phyloP scores from a whole-genome alignment of 2,329 filamentous ascomycete species.

The Uncinocarpus reesii region DNA sequence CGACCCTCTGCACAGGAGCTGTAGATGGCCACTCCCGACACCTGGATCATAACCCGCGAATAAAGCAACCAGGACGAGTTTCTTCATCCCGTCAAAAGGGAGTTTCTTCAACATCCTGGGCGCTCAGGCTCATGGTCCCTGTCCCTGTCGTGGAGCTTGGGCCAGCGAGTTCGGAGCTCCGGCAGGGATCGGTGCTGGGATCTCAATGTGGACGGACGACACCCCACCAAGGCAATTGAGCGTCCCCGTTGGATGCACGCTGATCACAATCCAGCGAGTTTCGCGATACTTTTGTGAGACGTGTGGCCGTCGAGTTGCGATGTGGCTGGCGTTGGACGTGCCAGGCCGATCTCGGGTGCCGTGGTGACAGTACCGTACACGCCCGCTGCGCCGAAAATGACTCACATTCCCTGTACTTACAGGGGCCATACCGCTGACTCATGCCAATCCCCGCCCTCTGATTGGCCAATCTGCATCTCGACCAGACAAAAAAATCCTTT shows the following conservation, averaged over 20 bases:
- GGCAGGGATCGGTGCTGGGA: conserved; percentile 3
- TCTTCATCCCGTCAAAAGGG: too few species aligned
- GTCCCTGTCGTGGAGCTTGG: not conserved
- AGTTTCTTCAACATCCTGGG: too few species aligned
- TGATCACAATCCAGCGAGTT: not conserved
- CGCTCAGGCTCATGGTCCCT: not conserved
- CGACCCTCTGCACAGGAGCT: too few species aligned
- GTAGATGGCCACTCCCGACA: too few species aligned
- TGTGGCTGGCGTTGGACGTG: conserved; percentile 1
- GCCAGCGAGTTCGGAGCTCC: not conserved
- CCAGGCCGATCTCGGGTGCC: conserved; percentile 4
- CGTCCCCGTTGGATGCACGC: not conserved
- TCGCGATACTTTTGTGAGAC: not conserved
- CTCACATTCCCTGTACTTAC: not conserved
- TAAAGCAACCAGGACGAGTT: too few species aligned
- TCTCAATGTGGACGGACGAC: not conserved
- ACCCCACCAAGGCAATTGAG: not conserved
- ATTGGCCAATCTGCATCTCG: conserved; percentile 4
- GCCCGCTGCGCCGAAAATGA: too few species aligned
- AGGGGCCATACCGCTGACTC: not conserved
- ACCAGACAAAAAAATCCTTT: not conserved
- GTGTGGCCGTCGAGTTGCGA: not conserved
- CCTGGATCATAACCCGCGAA: too few species aligned
- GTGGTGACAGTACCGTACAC: conserved; percentile 4
- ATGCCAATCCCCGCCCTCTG: not conserved